Evolutionary conservation across 2,329 filamentous ascomycete genomes (phyloP), one percentile per base, ranked within the genome.

Genomic region (Cladophialophora carrionii): DNA sequence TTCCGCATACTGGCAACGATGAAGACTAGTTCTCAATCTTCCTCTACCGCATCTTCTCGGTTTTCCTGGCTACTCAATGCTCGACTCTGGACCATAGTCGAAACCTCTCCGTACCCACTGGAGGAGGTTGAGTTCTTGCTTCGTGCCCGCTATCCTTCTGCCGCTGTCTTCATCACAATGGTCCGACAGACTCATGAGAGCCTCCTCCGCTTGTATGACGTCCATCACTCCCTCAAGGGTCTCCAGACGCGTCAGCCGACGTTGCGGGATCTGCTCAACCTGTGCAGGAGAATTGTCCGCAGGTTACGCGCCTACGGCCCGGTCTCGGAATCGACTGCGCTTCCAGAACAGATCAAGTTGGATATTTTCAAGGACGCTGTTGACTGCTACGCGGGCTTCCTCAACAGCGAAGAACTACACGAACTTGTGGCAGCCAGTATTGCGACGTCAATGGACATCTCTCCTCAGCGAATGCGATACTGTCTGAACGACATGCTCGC

Each of bases 1-100:
- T 99, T 99, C 76, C 89, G 90, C 62, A 88, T 99, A 22, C 89
- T 99, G 75, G 95, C 94, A 4, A 98, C 94, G 0, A 89, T 97
- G 71, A 88, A 94, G 68, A 95, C 90, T 3, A 80, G 79, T 2
- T 75, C 83, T 22, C 86, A 87, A 60, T 86, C 88, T 8, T 82
- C 86, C 66, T 90, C 90, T 80, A 91, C 83, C 89, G 87, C 55
- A 78, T 88, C 17, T 90, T 91, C 3, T 86, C 85, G 58, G n/a
- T 60, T 60, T 14, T 67, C 70, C 34, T 72, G 67, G 66, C 57
- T 71, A 20, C 61, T 70, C 29, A 72, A 69, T 37, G 58, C 53
- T 49, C 87, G 94, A 56, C 87, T 98, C 64, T 99, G 96, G 96
- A 87, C 90, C 66, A 83, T 84, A 49, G 84, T 96, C n/a, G 82